These are phyloP conservation scores for Rhynchosporium secalis DNA, from an alignment of 2,329 filamentous ascomycete genomes.

Conservation along the genomic window DNA sequence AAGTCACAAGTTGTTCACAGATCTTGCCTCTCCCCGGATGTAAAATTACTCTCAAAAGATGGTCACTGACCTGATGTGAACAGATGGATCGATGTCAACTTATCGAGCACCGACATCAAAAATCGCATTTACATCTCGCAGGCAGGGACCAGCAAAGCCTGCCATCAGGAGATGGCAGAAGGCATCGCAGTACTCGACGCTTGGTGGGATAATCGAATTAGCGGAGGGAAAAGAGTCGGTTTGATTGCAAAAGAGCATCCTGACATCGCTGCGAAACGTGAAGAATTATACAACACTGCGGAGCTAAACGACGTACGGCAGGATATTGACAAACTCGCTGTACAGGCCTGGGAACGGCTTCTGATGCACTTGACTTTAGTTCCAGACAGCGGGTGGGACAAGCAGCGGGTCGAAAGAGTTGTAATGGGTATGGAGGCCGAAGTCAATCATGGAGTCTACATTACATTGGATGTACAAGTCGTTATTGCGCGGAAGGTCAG, in stretches of 20 bases:
- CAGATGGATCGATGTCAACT: constrained; percentile 10
- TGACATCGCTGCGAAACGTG: neutral
- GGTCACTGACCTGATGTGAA: neutral
- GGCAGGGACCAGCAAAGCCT: neutral
- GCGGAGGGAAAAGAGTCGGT: neutral
- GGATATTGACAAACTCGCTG: constrained; percentile 1
- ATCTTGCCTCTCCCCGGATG: too few species aligned
- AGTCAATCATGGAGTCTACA: neutral
- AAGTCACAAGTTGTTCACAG: too few species aligned
- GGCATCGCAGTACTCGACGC: neutral
- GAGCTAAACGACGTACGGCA: constrained; percentile 4
- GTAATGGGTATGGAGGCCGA: neutral
- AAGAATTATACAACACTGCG: constrained; percentile 4
- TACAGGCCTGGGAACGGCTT: neutral
- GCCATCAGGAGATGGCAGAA: neutral
- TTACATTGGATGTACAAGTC: constrained; percentile 1
- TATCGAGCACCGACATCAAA: neutral
- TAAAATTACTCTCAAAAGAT: neutral
- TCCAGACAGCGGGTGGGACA: neutral
- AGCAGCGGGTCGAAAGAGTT: neutral
- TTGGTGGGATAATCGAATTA: neutral
- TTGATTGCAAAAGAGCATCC: neutral
- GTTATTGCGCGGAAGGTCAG: constrained; percentile 1
- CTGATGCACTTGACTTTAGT: neutral
- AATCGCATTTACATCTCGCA: constrained; percentile 3